Conservation (phyloP, 2,329 filamentous ascomycete species). For the Hypoxylon sp. region DNA sequence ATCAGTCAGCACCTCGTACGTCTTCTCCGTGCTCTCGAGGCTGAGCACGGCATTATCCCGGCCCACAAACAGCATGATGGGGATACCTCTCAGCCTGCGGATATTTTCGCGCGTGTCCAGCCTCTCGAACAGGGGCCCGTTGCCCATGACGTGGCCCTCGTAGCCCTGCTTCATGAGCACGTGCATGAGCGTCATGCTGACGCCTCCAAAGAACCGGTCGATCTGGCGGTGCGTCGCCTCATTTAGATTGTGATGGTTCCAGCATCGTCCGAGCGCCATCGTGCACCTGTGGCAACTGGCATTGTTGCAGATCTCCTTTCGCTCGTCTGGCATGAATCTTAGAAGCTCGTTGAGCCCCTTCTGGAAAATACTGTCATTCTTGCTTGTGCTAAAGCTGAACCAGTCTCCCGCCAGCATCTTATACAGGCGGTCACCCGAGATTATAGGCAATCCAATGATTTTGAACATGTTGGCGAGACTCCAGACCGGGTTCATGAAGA, state of each 20-base stretch:
- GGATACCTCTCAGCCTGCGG: slow-evolving; percentile 62
- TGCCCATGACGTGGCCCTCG: slow-evolving; percentile 64
- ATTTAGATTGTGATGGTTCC: slow-evolving; percentile 75
- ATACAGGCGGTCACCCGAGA: slow-evolving; percentile 65
- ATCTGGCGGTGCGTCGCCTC: slow-evolving; percentile 73
- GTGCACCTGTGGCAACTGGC: slow-evolving; percentile 71
- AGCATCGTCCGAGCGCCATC: slow-evolving; percentile 72
- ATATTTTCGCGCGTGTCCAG: slow-evolving; percentile 66
- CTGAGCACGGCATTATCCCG: slow-evolving; percentile 68
- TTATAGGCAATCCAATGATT: slow-evolving; percentile 58
- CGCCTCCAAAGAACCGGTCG: slow-evolving; percentile 71
- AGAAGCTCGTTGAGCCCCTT: slow-evolving; percentile 66
- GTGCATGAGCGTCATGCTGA: slow-evolving; percentile 69
- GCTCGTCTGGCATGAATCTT: slow-evolving; percentile 67
- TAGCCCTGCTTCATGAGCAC: slow-evolving; percentile 69
- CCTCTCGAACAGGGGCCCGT: slow-evolving; percentile 60
- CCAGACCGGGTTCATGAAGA: slow-evolving; percentile 74
- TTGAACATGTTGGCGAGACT: slow-evolving; percentile 68
- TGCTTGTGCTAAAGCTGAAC: slow-evolving; percentile 65
- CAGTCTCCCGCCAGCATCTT: slow-evolving; percentile 62
- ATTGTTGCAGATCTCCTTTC: slow-evolving; percentile 70
- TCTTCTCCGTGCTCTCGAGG: slow-evolving; percentile 64
- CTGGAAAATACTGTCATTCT: slow-evolving; percentile 63
- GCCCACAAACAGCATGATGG: slow-evolving; percentile 68
- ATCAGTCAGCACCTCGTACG: slow-evolving; percentile 65